Conservation (phyloP, 2,329 filamentous ascomycete genomes). For the Penicillium sumatraense region DNA sequence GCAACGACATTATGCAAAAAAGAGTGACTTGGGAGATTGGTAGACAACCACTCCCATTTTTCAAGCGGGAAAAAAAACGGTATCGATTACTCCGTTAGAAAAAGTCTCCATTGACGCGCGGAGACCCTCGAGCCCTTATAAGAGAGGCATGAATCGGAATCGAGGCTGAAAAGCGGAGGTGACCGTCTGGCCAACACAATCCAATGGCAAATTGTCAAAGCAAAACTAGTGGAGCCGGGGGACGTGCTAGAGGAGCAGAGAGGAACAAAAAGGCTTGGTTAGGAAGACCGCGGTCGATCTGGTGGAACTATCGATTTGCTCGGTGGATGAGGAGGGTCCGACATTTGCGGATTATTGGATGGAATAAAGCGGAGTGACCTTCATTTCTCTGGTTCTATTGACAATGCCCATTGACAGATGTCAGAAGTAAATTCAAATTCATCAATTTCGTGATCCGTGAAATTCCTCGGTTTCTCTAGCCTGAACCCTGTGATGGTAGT, state of each 20-base stretch:
- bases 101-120: too few species aligned
- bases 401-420: conserved; percentile 12
- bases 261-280: conserved; percentile 15
- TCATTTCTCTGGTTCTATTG: not conserved
- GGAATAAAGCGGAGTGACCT: not conserved
- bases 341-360: not conserved
- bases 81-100: too few species aligned
- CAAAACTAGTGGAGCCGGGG: not conserved
- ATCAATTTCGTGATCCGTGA: too few species aligned
- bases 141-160: not conserved
- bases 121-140: conserved; percentile 1
- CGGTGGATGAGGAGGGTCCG: not conserved
- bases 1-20: conserved; percentile 24
- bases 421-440: too few species aligned
- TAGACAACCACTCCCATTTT: conserved; percentile 7
- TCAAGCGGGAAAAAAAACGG: not conserved
- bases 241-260: too few species aligned
- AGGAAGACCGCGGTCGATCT: conserved; percentile 5
- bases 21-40: conserved; percentile 15
- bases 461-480: too few species aligned
- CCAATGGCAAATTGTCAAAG: conserved; percentile 6
- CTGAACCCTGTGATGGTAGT: too few species aligned
- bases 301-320: conserved; percentile 1
- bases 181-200: not conserved
- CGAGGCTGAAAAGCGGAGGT: conserved; percentile 11